Evolutionary conservation across 768 basidiomycete genomes (phyloP).

Genomic region (Candolleomyces aberdarensis): DNA sequence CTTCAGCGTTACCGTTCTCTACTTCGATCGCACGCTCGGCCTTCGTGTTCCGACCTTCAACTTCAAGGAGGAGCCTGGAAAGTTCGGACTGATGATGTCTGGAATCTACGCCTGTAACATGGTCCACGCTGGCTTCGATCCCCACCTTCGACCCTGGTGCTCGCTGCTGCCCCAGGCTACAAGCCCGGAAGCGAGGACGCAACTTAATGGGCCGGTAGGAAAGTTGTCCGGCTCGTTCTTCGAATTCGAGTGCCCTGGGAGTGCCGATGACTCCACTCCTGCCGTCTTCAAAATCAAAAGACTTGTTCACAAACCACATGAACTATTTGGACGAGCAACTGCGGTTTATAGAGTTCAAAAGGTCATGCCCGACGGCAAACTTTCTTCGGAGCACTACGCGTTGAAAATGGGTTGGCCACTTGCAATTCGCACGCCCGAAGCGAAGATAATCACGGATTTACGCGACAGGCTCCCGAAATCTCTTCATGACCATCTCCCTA

Average conservation of each 20-base stretch:
- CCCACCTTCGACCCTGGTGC: conserved; percentile 9
- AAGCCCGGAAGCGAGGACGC: background rate
- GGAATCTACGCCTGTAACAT: conserved; percentile 9
- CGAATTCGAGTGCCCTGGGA: background rate
- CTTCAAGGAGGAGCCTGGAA: conserved; percentile 12
- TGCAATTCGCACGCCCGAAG: background rate
- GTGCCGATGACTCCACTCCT: background rate
- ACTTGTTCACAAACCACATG: background rate
- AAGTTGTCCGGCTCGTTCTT: background rate
- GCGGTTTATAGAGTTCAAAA: background rate
- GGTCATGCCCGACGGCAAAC: background rate
- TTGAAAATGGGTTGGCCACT: background rate
- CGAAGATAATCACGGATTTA: background rate
- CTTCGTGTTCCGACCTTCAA: conserved; percentile 17
- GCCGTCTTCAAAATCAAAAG: background rate
- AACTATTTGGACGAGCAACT: background rate
- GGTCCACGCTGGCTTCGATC: conserved; percentile 15
- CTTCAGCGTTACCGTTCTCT: conserved; percentile 18
- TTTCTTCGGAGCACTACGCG: background rate
- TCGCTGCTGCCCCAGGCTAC: background rate
- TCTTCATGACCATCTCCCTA: background rate
- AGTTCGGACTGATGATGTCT: conserved; percentile 20
- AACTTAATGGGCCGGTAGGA: background rate
- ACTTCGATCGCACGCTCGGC: conserved; percentile 23
- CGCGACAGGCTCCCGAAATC: background rate